A percentile compares a stretch with the other conserved stretches of the same genome.
phyloP scores from a whole-genome alignment of 2,329 filamentous ascomycete species.

The Diplodia intermedia region DNA sequence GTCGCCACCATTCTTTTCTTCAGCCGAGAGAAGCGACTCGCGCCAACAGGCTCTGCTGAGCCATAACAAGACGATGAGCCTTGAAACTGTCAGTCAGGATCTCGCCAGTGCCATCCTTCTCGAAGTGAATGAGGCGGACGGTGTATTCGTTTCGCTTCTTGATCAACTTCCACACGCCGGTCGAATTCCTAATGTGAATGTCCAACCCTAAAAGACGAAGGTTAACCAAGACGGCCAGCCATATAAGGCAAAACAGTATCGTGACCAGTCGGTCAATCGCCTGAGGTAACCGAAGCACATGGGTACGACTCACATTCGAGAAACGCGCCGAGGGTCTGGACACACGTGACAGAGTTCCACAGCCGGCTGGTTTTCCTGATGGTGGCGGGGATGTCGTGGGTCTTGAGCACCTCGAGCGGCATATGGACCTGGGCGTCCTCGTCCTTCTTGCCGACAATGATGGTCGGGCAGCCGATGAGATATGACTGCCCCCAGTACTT shows the following conservation, averaged over 20 bases:
- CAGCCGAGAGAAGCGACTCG: too few species aligned
- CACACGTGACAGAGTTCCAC: neutral
- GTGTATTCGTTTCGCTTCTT: neutral
- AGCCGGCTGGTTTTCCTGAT: slow-evolving; percentile 53
- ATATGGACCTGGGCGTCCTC: slow-evolving; percentile 67
- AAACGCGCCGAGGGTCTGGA: neutral
- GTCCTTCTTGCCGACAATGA: slow-evolving; percentile 72
- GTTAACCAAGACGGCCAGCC: neutral
- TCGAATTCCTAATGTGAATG: neutral
- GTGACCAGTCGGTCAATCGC: neutral
- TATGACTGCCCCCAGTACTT: slow-evolving; percentile 99
- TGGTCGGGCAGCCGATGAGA: slow-evolving; percentile 87
- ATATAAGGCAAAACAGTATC: too few species aligned
- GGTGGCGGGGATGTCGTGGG: slow-evolving; percentile 75
- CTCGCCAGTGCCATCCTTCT: neutral
- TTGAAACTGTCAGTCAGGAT: slow-evolving; percentile 12
- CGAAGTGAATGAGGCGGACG: neutral
- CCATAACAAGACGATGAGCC: neutral
- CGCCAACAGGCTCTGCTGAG: neutral
- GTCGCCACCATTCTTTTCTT: neutral
- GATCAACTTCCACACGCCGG: slow-evolving; percentile 7
- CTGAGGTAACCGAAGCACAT: too few species aligned
- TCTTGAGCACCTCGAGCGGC: slow-evolving; percentile 77
- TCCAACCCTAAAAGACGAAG: neutral
- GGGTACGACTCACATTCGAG: slow-evolving; percentile 3